Conservation (phyloP, 2,329 filamentous ascomycete species). For the Alternaria panax region DNA sequence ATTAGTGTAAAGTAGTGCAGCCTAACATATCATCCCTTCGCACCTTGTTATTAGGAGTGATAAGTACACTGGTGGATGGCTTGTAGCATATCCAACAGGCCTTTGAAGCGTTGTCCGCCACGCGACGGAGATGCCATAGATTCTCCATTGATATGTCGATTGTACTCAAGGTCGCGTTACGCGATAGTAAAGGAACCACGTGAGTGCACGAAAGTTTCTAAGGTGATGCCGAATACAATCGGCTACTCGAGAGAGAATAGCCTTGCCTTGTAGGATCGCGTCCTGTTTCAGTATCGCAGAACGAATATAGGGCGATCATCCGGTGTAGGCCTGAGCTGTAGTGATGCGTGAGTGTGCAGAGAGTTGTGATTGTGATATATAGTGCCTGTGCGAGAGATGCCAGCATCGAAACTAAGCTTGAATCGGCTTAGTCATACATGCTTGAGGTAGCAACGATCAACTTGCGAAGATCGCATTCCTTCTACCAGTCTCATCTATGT, state of each 20-base stretch:
- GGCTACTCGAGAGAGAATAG: neutral
- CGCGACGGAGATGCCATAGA: slow-evolving; percentile 82
- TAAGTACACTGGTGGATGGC: slow-evolving; percentile 82
- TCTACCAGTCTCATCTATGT: slow-evolving; percentile 21
- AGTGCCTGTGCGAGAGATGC: slow-evolving; percentile 8
- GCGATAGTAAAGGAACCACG: neutral
- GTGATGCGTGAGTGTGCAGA: neutral
- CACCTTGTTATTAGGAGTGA: slow-evolving; percentile 90
- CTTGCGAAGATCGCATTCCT: neutral
- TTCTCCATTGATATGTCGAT: slow-evolving; percentile 65
- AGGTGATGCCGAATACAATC: neutral
- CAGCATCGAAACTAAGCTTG: slow-evolving; percentile 14
- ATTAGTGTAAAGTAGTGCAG: neutral
- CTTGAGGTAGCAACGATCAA: slow-evolving; percentile 11
- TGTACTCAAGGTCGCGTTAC: neutral
- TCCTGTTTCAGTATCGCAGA: neutral
- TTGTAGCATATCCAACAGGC: slow-evolving; percentile 93
- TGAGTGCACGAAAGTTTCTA: neutral
- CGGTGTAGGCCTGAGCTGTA: neutral
- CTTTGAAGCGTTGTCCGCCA: slow-evolving; percentile 83
- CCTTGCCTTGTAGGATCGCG: neutral
- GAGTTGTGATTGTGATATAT: neutral
- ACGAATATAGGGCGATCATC: neutral
- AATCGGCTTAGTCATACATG: slow-evolving; percentile 11
- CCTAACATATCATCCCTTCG: neutral